These are phyloP conservation scores for Saccharomycopsis schoenii DNA, from an alignment of 805 yeast genomes.

Conservation along the genomic window DNA sequence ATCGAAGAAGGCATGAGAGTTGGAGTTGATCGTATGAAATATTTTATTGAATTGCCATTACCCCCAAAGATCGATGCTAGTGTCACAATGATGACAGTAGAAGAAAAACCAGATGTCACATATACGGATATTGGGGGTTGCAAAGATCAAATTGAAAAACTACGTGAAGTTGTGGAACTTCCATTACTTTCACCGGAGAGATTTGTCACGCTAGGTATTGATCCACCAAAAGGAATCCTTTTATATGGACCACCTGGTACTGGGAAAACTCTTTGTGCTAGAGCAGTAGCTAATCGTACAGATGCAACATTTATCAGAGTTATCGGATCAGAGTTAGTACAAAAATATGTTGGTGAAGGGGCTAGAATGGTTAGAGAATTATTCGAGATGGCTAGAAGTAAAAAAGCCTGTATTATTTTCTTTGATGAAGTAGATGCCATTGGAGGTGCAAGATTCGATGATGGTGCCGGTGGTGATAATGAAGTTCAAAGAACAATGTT, in stretches of 20 bases:
- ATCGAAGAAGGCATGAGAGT: slow-evolving; percentile 99
- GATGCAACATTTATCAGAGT: slow-evolving; percentile 98
- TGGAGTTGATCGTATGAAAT: slow-evolving; percentile 95
- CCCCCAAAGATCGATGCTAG: slow-evolving; percentile 98
- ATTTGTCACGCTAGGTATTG: slow-evolving; percentile 93
- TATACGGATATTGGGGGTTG: slow-evolving; percentile 98
- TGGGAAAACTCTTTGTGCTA: slow-evolving; percentile 95
- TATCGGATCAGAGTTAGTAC: slow-evolving; percentile 96
- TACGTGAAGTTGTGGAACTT: slow-evolving; percentile 91
- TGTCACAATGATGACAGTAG: slow-evolving; percentile 99
- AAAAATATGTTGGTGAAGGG: slow-evolving; percentile 98
- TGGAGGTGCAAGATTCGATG: slow-evolving; percentile 99
- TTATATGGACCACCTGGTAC: slow-evolving; percentile 99
- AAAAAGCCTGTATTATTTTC: slow-evolving; percentile 95
- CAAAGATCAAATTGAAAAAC: slow-evolving; percentile 94
- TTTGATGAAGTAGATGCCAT: slow-evolving; percentile 98
- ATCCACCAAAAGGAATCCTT: slow-evolving; percentile 97
- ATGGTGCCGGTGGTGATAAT: slow-evolving; percentile 98
- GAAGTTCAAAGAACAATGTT: slow-evolving; percentile 99
- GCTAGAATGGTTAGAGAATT: slow-evolving; percentile 98
- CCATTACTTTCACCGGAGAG: slow-evolving; percentile 93
- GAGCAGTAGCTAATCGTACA: slow-evolving; percentile 98
- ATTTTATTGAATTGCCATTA: slow-evolving; percentile 91
- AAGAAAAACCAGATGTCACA: slow-evolving; percentile 98
- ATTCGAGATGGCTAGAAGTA: slow-evolving; percentile 98